phyloP scores from a whole-genome alignment of 2,329 filamentous ascomycete genomes.

The Ascochyta rabiei region DNA sequence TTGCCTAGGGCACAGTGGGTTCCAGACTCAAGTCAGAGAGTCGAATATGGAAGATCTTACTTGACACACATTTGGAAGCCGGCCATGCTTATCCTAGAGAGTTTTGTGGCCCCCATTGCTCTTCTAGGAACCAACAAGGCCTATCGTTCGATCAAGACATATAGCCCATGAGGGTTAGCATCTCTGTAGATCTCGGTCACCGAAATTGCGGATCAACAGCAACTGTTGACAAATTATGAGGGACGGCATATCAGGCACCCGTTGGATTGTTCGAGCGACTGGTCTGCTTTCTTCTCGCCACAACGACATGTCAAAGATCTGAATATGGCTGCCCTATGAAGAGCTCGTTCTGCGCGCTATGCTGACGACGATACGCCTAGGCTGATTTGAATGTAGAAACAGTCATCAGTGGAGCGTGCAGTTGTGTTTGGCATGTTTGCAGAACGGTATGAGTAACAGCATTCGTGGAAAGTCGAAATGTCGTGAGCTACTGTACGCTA shows the following conservation, averaged over 20 bases:
- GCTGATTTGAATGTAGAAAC: neutral
- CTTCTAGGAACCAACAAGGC: neutral
- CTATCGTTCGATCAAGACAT: neutral
- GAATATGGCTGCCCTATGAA: neutral
- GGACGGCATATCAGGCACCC: neutral
- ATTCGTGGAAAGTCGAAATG: neutral
- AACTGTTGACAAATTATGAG: neutral
- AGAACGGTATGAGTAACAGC: neutral
- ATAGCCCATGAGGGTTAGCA: neutral
- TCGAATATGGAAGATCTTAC: neutral
- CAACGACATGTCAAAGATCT: neutral
- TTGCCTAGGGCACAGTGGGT: neutral
- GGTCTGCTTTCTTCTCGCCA: neutral
- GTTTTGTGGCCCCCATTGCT: neutral
- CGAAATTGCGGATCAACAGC: neutral
- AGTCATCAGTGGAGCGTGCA: neutral
- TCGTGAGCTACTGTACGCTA: neutral
- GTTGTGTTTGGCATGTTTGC: neutral
- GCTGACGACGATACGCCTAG: neutral
- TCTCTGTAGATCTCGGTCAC: slow-evolving; percentile 1
- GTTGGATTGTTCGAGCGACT: neutral
- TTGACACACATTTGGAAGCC: neutral
- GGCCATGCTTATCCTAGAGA: neutral
- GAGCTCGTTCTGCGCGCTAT: neutral
- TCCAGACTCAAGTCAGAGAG: neutral